Evolutionary conservation across 371 early-diverging fungal genomes (phyloP).

Genomic region (Mortierella sp.): DNA sequence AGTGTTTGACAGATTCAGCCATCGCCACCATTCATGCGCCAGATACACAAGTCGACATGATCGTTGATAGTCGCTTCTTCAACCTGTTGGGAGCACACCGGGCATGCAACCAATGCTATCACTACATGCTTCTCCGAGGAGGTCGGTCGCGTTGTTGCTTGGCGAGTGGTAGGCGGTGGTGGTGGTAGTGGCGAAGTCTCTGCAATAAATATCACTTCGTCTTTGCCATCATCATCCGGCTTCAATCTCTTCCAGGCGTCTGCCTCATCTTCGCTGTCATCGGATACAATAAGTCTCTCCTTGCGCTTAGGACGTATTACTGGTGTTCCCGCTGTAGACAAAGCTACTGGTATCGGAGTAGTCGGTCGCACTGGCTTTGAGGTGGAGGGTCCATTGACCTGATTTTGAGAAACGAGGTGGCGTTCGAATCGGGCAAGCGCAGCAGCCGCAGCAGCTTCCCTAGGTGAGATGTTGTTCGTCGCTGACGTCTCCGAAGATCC

Average conservation of each 20-base stretch:
- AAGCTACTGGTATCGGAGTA: not conserved
- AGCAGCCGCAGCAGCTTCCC: conserved; percentile 36
- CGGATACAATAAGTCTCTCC: not conserved
- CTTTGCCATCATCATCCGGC: not conserved
- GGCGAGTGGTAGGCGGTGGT: not conserved
- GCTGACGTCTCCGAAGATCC: not conserved
- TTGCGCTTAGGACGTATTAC: conserved; percentile 10
- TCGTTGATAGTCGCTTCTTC: conserved; percentile 52
- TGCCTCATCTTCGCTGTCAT: not conserved
- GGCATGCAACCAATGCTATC: conserved; percentile 38
- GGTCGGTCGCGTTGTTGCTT: not conserved
- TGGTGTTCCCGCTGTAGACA: not conserved
- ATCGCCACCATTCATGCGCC: conserved; percentile 28
- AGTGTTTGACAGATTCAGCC: not conserved
- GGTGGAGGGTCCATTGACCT: not conserved
- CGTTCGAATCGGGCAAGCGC: conserved; percentile 30
- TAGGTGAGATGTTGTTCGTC: conserved; percentile 11
- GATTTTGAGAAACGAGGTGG: not conserved
- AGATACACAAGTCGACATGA: conserved; percentile 60
- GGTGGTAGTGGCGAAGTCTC: not conserved
- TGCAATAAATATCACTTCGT: not conserved
- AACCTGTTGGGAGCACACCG: conserved; percentile 46
- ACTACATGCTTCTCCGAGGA: not conserved
- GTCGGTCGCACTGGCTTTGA: not conserved
- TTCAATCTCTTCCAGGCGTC: conserved; percentile 21